Percentiles rank a stretch among this genome's conserved stretches.
Conservation (phyloP, 2,329 filamentous ascomycete genomes). For the Aspergillus caelatus region DNA sequence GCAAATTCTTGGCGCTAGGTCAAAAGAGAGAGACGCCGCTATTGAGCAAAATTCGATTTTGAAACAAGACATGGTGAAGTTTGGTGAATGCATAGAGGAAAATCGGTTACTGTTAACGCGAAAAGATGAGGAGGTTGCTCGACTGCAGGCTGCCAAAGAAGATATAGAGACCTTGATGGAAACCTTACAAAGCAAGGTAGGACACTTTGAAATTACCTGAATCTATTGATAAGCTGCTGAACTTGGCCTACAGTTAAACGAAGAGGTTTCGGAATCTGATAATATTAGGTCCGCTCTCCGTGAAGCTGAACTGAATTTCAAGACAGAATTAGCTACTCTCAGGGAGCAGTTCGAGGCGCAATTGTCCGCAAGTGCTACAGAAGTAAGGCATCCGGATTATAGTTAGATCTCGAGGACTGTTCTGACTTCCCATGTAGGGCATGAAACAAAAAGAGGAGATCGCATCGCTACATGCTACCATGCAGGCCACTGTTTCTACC, state of each 20-base stretch:
- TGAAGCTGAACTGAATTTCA: slow-evolving; percentile 24
- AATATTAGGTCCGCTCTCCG: slow-evolving; percentile 24
- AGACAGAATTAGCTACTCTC: slow-evolving; percentile 23
- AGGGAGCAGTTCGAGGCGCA: slow-evolving; percentile 25
- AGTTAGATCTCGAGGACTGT: not conserved
- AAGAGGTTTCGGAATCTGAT: slow-evolving; percentile 25
- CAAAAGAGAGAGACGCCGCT: slow-evolving; percentile 28
- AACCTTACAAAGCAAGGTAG: slow-evolving; percentile 28
- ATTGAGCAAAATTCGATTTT: slow-evolving; percentile 26
- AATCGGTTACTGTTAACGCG: slow-evolving; percentile 21
- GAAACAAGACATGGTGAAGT: slow-evolving; percentile 26
- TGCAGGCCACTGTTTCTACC: slow-evolving; percentile 29
- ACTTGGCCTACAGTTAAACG: slow-evolving; percentile 23
- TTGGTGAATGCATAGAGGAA: slow-evolving; percentile 27
- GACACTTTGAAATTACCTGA: slow-evolving; percentile 11
- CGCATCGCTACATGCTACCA: slow-evolving; percentile 25
- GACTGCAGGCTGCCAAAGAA: slow-evolving; percentile 25
- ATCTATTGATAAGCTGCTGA: slow-evolving; percentile 11
- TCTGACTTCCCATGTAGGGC: slow-evolving; percentile 17
- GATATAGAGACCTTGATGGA: slow-evolving; percentile 19
- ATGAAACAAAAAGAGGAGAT: slow-evolving; percentile 29
- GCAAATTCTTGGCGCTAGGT: slow-evolving; percentile 24
- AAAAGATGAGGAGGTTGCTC: slow-evolving; percentile 30
- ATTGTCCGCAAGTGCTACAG: slow-evolving; percentile 19
- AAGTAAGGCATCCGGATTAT: slow-evolving; percentile 23